A percentile compares a stretch with the other conserved stretches of the same genome.
Evolutionary conservation across 2,329 filamentous ascomycete species (phyloP).

Genomic region (Ascochyta pisi): DNA sequence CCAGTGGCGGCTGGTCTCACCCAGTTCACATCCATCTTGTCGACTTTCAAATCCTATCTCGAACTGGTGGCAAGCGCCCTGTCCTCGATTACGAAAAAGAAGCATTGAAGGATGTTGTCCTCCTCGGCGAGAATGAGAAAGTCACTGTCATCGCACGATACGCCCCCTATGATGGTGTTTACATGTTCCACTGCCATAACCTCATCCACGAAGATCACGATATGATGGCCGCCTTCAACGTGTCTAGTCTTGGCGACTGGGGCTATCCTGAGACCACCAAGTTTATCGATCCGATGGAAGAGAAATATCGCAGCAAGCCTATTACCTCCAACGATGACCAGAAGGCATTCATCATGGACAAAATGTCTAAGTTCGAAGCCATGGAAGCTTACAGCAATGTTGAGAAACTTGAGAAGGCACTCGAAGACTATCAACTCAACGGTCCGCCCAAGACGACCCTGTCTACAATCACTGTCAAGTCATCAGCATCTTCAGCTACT

Average conservation of each 20-base stretch:
- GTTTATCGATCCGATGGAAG: conserved; percentile 44
- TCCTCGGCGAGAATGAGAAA: conserved; percentile 59
- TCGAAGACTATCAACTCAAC: conserved; percentile 39
- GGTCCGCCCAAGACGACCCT: conserved; percentile 28
- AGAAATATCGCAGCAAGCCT: conserved; percentile 35
- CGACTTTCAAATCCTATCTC: conserved; percentile 63
- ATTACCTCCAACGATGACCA: conserved; percentile 31
- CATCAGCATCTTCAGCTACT: conserved; percentile 2
- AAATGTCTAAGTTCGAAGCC: conserved; percentile 32
- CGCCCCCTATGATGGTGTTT: conserved; percentile 56
- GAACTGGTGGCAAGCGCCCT: conserved; percentile 52
- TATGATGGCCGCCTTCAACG: conserved; percentile 56
- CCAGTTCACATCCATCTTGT: conserved; percentile 66
- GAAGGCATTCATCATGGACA: conserved; percentile 30
- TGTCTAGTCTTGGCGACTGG: conserved; percentile 43
- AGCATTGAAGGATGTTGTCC: conserved; percentile 65
- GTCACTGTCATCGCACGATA: conserved; percentile 43
- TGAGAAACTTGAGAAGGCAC: conserved; percentile 31
- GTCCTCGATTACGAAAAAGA: conserved; percentile 62
- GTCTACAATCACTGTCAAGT: conserved; percentile 12
- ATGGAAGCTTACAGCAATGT: conserved; percentile 41
- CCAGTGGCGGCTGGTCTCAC: conserved; percentile 60
- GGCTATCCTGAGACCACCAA: conserved; percentile 46
- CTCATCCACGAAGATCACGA: conserved; percentile 56
- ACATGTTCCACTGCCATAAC: conserved; percentile 59